phyloP scores from a whole-genome alignment of 176 grass and related monocot genomes.

The Triticum aestivum region DNA sequence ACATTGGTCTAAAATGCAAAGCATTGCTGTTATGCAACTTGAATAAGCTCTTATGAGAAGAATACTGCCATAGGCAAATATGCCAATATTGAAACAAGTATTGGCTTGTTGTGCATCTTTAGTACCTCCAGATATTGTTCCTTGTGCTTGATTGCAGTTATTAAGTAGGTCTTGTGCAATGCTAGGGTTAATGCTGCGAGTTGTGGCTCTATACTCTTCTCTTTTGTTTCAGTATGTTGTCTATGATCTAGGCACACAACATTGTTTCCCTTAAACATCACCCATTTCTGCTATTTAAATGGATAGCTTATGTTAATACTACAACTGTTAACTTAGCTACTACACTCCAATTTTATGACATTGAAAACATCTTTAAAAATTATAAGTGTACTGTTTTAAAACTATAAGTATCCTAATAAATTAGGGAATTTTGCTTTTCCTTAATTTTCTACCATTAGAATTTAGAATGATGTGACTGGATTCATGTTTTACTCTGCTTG shows the following conservation, averaged over 20 bases:
- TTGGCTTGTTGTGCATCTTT: background rate
- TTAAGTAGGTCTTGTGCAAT: background rate
- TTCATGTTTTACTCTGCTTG: conserved; percentile 1
- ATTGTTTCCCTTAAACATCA: background rate
- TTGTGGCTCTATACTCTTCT: background rate
- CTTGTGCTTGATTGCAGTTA: background rate
- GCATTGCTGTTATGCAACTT: background rate
- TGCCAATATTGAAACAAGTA: background rate
- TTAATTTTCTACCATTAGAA: background rate
- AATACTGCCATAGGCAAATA: background rate
- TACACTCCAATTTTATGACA: background rate
- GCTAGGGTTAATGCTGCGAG: background rate
- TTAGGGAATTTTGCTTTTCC: background rate
- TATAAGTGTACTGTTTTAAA: background rate
- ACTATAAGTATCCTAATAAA: background rate
- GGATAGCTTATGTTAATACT: conserved; percentile 4
- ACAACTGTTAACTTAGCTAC: background rate
- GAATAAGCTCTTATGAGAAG: background rate
- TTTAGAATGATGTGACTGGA: background rate
- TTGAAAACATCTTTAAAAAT: background rate
- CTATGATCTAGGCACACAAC: background rate
- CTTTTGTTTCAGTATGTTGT: conserved; percentile 6
- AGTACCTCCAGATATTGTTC: background rate
- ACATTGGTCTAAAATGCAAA: conserved; percentile 4
- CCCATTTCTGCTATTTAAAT: background rate